Evolutionary conservation across 2,329 filamentous ascomycete species (phyloP), one percentile per base, ranked within the genome.

Genomic region (Pseudogymnoascus sp.): DNA sequence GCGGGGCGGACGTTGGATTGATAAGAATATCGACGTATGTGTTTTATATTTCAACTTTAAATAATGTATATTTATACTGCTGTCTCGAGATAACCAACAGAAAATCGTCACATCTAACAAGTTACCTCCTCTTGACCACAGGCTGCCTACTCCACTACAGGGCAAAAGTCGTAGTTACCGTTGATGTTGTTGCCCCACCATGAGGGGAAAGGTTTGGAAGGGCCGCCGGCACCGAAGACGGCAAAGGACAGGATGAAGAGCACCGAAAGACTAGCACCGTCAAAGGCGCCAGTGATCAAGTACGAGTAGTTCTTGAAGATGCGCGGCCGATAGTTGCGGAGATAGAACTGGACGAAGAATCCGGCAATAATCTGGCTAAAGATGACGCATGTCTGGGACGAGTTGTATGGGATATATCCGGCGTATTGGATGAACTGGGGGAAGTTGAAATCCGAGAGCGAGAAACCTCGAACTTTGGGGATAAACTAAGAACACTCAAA

Each of bases 391-490:
- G 83, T 84, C 69, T 84, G 82, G 0, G 78, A 80, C 46, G 75
- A 72, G 70, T 83, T 82, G 72, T 82, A 83, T 0, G 82, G 81
- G 62, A 84, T 80, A 62, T 75, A 83, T 13, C 81, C 82, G 7
- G 80, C 78, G 62, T 77, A 83, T 67, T 83, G 80, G 62, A 84
- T 78, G 63, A 83, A 78, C 66, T 83, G 81, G 0, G 82, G 76
- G 61, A 83, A 68, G 67, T 84, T 84, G 71, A 83, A 72, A 11
- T 81, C 77, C 2, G 66, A 63, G 1, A 78, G 64, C 0, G 75
- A 71, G 59, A 82, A 76, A 13, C 70, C 70, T 6, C 75, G 71
- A 63, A 83, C 75, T 46, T 75, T 80, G 23, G 81, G 81, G 2
- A 77, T 64, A 63, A 82, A 79, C 79, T 82, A 60, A 0, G 5